Percentiles rank a stretch among this genome's conserved stretches.
Evolutionary conservation across 306 rosid species (phyloP).

Genomic region (Fagus sylvatica): DNA sequence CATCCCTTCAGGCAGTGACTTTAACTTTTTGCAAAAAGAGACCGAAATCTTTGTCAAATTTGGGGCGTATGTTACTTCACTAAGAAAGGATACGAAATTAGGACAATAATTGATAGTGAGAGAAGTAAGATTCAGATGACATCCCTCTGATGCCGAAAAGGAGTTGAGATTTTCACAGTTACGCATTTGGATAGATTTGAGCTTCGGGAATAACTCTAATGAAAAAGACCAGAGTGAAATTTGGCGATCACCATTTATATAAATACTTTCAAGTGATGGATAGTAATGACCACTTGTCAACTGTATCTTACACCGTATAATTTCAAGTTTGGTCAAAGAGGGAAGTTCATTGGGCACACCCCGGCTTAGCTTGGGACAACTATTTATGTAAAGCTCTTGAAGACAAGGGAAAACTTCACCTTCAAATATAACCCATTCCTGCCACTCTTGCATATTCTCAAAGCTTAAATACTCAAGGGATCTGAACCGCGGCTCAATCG

Average conservation of each 20-base stretch:
- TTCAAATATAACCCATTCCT: not conserved
- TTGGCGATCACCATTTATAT: not conserved
- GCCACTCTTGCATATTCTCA: not conserved
- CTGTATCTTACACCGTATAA: not conserved
- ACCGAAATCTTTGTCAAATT: too few species aligned
- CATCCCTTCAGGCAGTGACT: too few species aligned
- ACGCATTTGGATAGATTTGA: not conserved
- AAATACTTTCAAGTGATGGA: not conserved
- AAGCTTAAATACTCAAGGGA: slow-evolving; percentile 12
- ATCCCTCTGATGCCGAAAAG: not conserved
- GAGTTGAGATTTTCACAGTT: not conserved
- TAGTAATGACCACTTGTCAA: not conserved
- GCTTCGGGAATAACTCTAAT: not conserved
- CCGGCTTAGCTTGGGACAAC: slow-evolving; percentile 2
- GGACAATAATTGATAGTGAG: not conserved
- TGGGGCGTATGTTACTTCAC: not conserved
- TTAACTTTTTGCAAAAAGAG: too few species aligned
- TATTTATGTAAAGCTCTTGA: not conserved
- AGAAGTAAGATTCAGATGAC: not conserved
- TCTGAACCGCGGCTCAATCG: not conserved
- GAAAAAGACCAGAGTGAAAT: not conserved
- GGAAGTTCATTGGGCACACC: not conserved
- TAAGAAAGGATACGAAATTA: slow-evolving; percentile 16
- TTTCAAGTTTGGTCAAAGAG: not conserved
- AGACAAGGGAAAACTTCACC: slow-evolving; percentile 8